Percentiles rank a stretch among this genome's conserved stretches.
Evolutionary conservation across 495 filamentous ascomycete species (phyloP).

Genomic region (Neurospora pannonica): DNA sequence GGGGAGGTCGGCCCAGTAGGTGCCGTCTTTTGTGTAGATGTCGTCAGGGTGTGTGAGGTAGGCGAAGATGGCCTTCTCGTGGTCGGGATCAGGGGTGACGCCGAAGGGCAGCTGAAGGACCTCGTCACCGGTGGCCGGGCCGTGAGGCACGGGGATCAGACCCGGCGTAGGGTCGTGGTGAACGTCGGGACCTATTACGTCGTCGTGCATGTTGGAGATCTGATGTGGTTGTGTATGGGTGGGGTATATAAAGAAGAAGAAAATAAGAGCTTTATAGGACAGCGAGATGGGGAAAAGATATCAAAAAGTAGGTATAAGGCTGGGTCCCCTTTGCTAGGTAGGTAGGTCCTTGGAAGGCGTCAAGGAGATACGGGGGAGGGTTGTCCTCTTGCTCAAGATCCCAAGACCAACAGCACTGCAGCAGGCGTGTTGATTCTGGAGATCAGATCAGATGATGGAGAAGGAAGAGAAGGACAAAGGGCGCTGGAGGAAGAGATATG

Average conservation of each 20-base stretch:
- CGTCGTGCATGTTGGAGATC: conserved; percentile 16
- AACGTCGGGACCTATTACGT: conserved; percentile 25
- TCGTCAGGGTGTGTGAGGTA: conserved; percentile 72
- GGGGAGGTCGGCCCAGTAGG: conserved; percentile 83
- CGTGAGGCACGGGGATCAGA: conserved; percentile 39
- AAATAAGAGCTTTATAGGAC: neutral
- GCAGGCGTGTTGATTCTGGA: neutral
- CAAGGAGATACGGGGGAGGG: neutral
- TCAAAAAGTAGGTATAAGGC: neutral
- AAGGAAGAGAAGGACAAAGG: neutral
- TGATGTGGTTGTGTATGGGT: conserved; percentile 2
- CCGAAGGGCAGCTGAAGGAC: conserved; percentile 5
- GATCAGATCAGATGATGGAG: neutral
- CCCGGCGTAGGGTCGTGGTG: conserved; percentile 34
- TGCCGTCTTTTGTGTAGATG: conserved; percentile 65
- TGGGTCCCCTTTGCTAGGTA: conserved; percentile 4
- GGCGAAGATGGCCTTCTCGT: conserved; percentile 65
- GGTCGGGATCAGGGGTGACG: conserved; percentile 36
- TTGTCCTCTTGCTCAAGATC: neutral
- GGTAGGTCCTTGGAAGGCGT: neutral
- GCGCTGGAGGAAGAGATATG: neutral
- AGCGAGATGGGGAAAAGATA: neutral
- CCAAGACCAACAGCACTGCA: neutral
- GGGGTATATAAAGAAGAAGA: neutral
- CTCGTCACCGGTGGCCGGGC: conserved; percentile 35